Evolutionary conservation across 2,329 filamentous ascomycete genomes (phyloP), one percentile per base, ranked within the genome.

Genomic region (Cladosporium sp.): DNA sequence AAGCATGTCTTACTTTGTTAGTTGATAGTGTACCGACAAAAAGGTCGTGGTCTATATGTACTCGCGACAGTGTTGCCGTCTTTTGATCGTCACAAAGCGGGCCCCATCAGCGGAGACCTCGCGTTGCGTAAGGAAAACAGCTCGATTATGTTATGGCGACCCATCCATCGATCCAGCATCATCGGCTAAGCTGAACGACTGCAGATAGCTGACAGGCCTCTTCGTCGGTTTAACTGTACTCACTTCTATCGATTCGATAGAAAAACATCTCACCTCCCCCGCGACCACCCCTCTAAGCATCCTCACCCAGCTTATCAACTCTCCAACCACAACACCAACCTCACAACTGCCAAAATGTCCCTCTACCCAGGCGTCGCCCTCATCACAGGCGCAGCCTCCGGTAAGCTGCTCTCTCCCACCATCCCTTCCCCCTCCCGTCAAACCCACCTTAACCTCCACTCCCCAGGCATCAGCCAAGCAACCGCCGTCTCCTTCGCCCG

Each of bases 401-500:
- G 64, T 66, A 53, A 37, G 59, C 22, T 33, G 9, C 6, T 28
- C 33, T 38, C 22, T 35, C 7, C 13, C 18, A 38, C 11, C 14
- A 11, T 16, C 13, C 10, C 7, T 22, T 10, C 33, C 34, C 10
- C 6, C 34, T 11, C 34, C 34, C 34, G n/a, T 42, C 43, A 19
- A 32, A n/a, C 22, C 22, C 16, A 40, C 18, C 40, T 42, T 7
- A 48, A 28, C 22, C 22, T 28, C 32, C 44, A 14, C 46, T 1
- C 11, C 41, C 11, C 19, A 74, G 73, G 72, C 13, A 76, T 75
- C 51, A 73, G 73, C 9, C 67, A 70, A 37, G 70, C 70, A 40
- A 69, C 68, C 13, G 72, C 74, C 14, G 56, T 72, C 13, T 71
- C 74, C 1, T 76, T 77, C 56, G 72, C 70, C 2, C 60, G 58